A percentile compares a stretch with the other conserved stretches of the same genome.
Evolutionary conservation across 108 stramenopile species (phyloP).

Genomic region (Skeletonema menzelii): DNA sequence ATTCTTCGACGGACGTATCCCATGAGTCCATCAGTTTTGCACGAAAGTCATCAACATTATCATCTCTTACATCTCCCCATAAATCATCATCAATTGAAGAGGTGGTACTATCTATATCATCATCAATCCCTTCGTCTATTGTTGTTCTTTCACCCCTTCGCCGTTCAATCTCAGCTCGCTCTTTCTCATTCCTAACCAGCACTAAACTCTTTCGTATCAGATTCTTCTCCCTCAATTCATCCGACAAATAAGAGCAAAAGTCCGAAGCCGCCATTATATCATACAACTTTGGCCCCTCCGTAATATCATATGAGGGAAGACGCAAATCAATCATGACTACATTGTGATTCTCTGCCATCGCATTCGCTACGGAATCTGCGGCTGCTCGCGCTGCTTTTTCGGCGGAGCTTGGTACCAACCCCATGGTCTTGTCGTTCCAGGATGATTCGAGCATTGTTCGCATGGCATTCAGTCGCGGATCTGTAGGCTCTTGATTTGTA

Average conservation of each 20-base stretch:
- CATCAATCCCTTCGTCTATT: neutral
- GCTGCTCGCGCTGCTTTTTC: slow-evolving; percentile 31
- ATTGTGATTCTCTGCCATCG: slow-evolving; percentile 29
- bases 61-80: neutral
- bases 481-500: neutral
- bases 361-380: slow-evolving; percentile 28
- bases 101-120: neutral
- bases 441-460: slow-evolving; percentile 45
- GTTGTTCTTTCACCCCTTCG: neutral
- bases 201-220: slow-evolving; percentile 39
- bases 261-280: slow-evolving; percentile 27
- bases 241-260: slow-evolving; percentile 22
- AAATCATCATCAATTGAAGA: neutral
- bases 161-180: slow-evolving; percentile 22
- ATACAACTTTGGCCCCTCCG: slow-evolving; percentile 38
- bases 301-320: slow-evolving; percentile 46
- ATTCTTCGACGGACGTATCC: slow-evolving; percentile 18
- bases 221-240: slow-evolving; percentile 15
- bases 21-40: slow-evolving; percentile 29
- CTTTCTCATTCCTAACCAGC: slow-evolving; percentile 37
- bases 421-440: slow-evolving; percentile 42
- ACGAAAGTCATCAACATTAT: slow-evolving; percentile 18
- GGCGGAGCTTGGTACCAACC: slow-evolving; percentile 23
- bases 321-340: slow-evolving; percentile 42
- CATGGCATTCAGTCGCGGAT: slow-evolving; percentile 37